These are phyloP conservation scores for Coemansia sp. DNA, from an alignment of 192 early-diverging fungal genomes.

Conservation along the genomic window DNA sequence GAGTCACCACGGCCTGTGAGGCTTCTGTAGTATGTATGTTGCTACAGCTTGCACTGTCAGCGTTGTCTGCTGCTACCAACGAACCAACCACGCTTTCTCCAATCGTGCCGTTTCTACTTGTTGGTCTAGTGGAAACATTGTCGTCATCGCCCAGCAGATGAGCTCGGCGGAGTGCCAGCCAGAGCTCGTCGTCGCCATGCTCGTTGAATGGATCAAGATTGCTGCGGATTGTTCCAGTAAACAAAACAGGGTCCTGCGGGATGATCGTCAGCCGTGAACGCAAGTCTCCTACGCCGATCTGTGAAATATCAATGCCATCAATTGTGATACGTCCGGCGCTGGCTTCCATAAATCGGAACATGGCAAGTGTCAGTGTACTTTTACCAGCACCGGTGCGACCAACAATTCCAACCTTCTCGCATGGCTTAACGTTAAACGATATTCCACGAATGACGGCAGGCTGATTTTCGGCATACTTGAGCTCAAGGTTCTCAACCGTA, in stretches of 20 bases:
- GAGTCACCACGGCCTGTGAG: constrained; percentile 6
- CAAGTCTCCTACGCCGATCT: constrained; percentile 69
- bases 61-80: constrained; percentile 3
- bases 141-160: constrained; percentile 55
- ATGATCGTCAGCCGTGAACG: constrained; percentile 76
- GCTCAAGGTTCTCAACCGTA: constrained; percentile 50
- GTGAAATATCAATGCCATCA: constrained; percentile 69
- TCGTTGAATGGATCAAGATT: constrained; percentile 84
- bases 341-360: constrained; percentile 81
- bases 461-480: constrained; percentile 54
- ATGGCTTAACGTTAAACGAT: constrained; percentile 35
- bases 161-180: constrained; percentile 64
- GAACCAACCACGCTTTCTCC: constrained; percentile 14
- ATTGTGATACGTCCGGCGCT: constrained; percentile 63
- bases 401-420: constrained; percentile 54
- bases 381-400: constrained; percentile 72
- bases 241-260: constrained; percentile 63
- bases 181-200: constrained; percentile 73
- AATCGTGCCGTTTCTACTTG: background rate
- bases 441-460: constrained; percentile 31
- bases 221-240: constrained; percentile 58
- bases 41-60: constrained; percentile 1
- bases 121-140: background rate
- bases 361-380: constrained; percentile 67
- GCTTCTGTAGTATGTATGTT: background rate